Base-by-base conservation (phyloP, 495 filamentous ascomycete genomes). In the Penicillium riverlandense region DNA sequence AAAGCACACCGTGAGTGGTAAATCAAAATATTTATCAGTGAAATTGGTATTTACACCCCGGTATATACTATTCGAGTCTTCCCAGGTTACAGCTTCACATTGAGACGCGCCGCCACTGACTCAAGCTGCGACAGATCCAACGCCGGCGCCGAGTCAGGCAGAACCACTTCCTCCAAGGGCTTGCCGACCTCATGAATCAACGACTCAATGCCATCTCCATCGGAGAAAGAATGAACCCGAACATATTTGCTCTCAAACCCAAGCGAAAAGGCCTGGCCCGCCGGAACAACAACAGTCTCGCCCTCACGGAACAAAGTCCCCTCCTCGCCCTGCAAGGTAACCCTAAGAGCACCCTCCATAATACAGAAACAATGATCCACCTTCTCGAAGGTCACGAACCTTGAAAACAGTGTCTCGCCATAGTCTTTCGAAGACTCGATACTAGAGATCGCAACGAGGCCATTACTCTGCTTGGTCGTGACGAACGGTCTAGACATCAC, bases 391-490 rank as follows among this genome's bases (percentile, higher is more conserved):
- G 59, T 63, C 51, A 69, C 55, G 13, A 51, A 54, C 34, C 58
- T 53, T 0, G 67, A 60, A 28, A 64, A 45, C 6, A 63, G 42
- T 9, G 57, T 59, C 13, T 56, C 49, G 4, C 54, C 47, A 41
- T 66, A 69, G 1, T 50, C 46, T 15, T 54, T 60, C 6, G 57
- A 66, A 0, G 58, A 65, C 44, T 76, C 71, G 35, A 76, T 65
- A 37, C 66, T 67, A 33, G 65, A 70, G 37, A 76, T 72, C 4
- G 64, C 63, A 44, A 65, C 74, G n/a, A 69, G 58, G 0, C 63
- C 64, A 32, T 47, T 53, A 33, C 65, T 66, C 51, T 76, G 64
- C 35, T 56, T 58, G 28, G 66, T 71, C 10, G 67, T 73, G 14
- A 68, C 54, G 29, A 76, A 63, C 2, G 70, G 68, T 7, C 71